These are phyloP conservation scores for Macaranga tanarius DNA, from an alignment of 441 rosid species.

Conservation along the genomic window DNA sequence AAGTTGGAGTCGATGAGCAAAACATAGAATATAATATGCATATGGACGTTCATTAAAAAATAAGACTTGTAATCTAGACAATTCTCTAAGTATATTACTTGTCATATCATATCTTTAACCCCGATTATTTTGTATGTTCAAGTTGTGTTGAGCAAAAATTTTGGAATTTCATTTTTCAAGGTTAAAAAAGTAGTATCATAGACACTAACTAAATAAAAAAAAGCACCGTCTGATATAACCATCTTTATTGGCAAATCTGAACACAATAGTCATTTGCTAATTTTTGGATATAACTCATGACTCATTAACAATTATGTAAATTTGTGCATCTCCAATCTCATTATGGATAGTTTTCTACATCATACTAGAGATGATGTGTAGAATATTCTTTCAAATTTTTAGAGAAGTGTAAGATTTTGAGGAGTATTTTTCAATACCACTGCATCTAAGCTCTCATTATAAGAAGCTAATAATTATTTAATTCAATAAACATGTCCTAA, in stretches of 20 bases:
- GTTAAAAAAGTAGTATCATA: no score
- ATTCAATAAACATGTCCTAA: not conserved
- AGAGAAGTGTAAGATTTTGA: not conserved
- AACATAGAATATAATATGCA: not conserved
- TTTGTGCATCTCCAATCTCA: conserved; percentile 11
- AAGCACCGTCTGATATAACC: not conserved
- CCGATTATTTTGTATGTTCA: not conserved
- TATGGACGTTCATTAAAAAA: not conserved
- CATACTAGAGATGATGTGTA: not conserved
- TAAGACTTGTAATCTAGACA: not conserved
- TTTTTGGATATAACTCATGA: conserved; percentile 3
- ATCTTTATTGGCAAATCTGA: conserved; percentile 12
- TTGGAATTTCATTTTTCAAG: no score
- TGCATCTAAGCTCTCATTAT: not conserved
- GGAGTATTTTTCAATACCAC: not conserved
- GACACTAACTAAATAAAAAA: conserved; percentile 12
- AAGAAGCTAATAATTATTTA: not conserved
- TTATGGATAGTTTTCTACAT: not conserved
- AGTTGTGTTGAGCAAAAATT: not conserved
- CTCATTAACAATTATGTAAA: conserved; percentile 18
- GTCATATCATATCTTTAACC: not conserved
- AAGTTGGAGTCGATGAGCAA: not conserved
- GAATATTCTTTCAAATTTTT: not conserved
- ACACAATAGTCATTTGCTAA: conserved; percentile 19
- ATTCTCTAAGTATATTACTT: not conserved